Percentiles rank a stretch among this genome's conserved stretches.
These are phyloP conservation scores for Mycena rosella DNA, from an alignment of 768 basidiomycete genomes.

Conservation along the genomic window DNA sequence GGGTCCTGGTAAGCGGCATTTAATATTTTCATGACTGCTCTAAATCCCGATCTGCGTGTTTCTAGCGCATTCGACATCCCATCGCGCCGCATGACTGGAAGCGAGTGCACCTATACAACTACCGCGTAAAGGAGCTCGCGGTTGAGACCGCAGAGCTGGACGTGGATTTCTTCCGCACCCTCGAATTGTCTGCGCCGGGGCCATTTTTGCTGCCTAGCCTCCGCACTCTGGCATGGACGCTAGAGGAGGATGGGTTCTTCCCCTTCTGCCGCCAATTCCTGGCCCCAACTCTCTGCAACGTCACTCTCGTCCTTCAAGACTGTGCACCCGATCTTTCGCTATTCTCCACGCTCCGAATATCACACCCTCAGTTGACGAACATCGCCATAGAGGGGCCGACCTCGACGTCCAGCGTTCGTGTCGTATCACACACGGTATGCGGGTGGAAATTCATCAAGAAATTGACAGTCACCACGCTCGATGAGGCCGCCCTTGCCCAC, in stretches of 20 bases:
- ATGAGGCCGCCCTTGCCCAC: neutral
- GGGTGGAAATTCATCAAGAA: neutral
- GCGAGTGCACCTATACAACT: neutral
- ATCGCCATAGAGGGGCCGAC: neutral
- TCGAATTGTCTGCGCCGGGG: neutral
- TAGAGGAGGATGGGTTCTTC: slow-evolving; percentile 7
- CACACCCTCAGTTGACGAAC: neutral
- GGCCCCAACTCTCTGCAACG: neutral
- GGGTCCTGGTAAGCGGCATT: neutral
- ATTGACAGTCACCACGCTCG: neutral
- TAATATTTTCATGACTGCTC: neutral
- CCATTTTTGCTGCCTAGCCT: neutral
- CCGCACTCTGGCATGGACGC: neutral
- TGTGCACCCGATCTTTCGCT: neutral
- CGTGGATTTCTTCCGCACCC: neutral
- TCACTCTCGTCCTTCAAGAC: neutral
- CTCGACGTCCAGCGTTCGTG: neutral
- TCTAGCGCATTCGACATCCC: neutral
- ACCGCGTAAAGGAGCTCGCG: neutral
- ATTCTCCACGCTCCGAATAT: neutral
- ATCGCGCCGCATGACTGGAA: neutral
- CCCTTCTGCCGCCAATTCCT: slow-evolving; percentile 3
- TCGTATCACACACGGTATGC: neutral
- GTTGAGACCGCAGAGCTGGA: neutral
- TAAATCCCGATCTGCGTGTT: neutral